Evolutionary conservation across 495 filamentous ascomycete genomes (phyloP).

Genomic region (Neohortaea acidophila): DNA sequence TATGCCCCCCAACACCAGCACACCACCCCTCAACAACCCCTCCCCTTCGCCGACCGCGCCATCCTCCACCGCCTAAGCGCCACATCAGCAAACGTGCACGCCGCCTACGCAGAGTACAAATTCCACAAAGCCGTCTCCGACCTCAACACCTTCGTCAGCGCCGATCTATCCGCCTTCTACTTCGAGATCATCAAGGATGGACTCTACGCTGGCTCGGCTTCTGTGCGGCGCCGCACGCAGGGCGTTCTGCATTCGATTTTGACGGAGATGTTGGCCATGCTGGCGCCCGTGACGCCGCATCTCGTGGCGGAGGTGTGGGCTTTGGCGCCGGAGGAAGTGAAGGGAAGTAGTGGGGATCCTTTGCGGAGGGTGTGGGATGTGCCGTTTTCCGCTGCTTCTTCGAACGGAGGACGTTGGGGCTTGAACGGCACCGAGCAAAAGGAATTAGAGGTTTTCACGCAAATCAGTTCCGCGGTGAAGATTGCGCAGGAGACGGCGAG

Average conservation of each 20-base stretch:
- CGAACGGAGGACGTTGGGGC: neutral
- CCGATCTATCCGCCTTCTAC: slow-evolving; percentile 82
- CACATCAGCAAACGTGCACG: slow-evolving; percentile 42
- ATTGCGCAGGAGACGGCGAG: slow-evolving; percentile 52
- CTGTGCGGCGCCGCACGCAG: slow-evolving; percentile 41
- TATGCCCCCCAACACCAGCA: slow-evolving; percentile 29
- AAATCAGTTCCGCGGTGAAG: slow-evolving; percentile 45
- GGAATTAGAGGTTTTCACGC: slow-evolving; percentile 24
- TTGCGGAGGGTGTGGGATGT: slow-evolving; percentile 29
- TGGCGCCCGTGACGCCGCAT: slow-evolving; percentile 67
- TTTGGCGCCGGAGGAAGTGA: slow-evolving; percentile 49
- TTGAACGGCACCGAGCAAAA: neutral
- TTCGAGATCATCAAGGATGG: slow-evolving; percentile 83
- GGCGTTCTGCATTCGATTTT: slow-evolving; percentile 58
- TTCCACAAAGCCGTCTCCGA: slow-evolving; percentile 63
- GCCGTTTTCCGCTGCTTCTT: neutral
- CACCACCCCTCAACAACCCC: slow-evolving; percentile 22
- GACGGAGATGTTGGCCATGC: slow-evolving; percentile 52
- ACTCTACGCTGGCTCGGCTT: slow-evolving; percentile 61
- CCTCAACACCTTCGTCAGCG: slow-evolving; percentile 64
- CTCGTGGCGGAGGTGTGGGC: slow-evolving; percentile 83
- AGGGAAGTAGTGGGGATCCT: slow-evolving; percentile 38
- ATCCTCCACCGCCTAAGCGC: slow-evolving; percentile 58
- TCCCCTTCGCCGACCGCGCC: slow-evolving; percentile 46
- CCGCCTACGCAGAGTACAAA: slow-evolving; percentile 53